These are phyloP conservation scores for Vaccinium vitisidaea DNA, from an alignment of 148 eudicot genomes.

Conservation along the genomic window DNA sequence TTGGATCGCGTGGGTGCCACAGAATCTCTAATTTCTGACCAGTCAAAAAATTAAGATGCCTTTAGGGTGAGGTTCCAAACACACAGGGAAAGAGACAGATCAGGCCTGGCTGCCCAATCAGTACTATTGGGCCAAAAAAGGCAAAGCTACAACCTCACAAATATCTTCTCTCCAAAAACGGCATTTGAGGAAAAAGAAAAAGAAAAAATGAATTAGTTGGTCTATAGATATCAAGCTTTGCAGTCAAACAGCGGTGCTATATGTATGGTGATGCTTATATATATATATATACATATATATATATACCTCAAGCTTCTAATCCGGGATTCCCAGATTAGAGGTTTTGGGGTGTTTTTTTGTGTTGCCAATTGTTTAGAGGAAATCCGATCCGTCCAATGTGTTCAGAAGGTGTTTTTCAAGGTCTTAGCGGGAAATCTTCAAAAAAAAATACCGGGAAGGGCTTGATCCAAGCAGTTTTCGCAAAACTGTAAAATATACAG, in stretches of 20 bases:
- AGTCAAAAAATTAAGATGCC: not conserved
- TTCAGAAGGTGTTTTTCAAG: too few species aligned
- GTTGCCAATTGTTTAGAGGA: too few species aligned
- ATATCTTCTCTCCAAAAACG: conserved; percentile 1
- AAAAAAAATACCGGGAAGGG: too few species aligned
- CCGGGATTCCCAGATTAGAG: too few species aligned
- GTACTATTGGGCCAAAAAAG: not conserved
- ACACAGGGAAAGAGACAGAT: not conserved
- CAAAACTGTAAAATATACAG: too few species aligned
- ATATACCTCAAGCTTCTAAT: too few species aligned
- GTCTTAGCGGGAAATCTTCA: too few species aligned
- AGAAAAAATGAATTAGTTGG: not conserved
- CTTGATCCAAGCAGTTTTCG: too few species aligned
- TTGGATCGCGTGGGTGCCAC: not conserved
- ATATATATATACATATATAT: too few species aligned
- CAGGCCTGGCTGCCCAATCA: not conserved
- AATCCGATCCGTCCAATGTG: too few species aligned
- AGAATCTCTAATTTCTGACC: conserved; percentile 5
- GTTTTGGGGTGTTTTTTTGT: too few species aligned
- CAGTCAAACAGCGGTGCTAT: not conserved
- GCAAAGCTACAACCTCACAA: not conserved
- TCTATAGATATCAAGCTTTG: not conserved
- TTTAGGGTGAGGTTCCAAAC: not conserved
- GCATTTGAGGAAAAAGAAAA: not conserved
- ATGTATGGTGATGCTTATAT: not conserved